These are phyloP conservation scores for Eragrostis curvula DNA, from an alignment of 176 grass and related monocot species.

Conservation along the genomic window DNA sequence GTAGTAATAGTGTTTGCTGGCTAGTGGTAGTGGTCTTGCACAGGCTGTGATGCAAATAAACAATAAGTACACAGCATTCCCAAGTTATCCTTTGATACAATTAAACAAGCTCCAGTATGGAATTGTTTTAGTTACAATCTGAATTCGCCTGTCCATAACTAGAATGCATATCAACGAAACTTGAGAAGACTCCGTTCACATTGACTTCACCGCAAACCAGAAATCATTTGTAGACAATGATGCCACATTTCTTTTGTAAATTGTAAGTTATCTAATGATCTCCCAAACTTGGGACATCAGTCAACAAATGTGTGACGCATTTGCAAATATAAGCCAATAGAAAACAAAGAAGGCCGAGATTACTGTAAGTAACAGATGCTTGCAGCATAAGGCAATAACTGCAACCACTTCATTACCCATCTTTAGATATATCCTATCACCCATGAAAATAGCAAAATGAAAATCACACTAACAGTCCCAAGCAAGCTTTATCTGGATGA, in stretches of 20 bases:
- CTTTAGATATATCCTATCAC: neutral
- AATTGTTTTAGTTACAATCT: neutral
- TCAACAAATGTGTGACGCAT: neutral
- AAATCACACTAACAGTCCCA: neutral
- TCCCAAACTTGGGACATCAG: neutral
- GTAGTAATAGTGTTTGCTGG: constrained; percentile 78
- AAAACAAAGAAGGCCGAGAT: neutral
- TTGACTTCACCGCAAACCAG: neutral
- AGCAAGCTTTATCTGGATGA: constrained; percentile 19
- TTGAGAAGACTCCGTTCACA: neutral
- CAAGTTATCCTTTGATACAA: neutral
- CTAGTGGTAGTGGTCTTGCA: constrained; percentile 94
- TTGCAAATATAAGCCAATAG: neutral
- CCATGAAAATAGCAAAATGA: neutral
- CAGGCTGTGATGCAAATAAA: constrained; percentile 59
- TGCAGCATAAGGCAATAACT: neutral
- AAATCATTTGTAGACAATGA: neutral
- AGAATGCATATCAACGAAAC: constrained; percentile 1
- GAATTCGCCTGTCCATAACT: constrained; percentile 3
- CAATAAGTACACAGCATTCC: neutral
- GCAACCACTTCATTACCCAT: neutral
- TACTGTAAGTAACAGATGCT: neutral
- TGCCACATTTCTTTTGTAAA: neutral
- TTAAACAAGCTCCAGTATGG: neutral
- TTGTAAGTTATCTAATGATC: neutral